Percentiles rank a stretch among this genome's conserved stretches.
Evolutionary conservation across 1,284 basidiomycete species (phyloP).

Genomic region (Cutaneotrichosporon sp.): DNA sequence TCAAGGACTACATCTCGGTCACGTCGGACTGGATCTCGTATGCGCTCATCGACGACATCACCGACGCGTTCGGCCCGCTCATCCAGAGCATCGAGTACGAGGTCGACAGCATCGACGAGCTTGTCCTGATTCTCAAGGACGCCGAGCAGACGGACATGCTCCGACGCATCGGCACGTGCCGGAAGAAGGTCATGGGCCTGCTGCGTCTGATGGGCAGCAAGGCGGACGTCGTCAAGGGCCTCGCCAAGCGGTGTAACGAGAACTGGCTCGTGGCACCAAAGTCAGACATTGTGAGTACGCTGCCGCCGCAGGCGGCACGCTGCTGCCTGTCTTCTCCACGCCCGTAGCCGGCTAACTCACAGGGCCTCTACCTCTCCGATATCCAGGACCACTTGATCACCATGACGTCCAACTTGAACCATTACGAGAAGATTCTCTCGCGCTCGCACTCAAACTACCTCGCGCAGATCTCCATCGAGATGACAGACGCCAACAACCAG

Average conservation of each 20-base stretch:
- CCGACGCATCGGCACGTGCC: conserved; percentile 88
- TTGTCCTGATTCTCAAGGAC: conserved; percentile 93
- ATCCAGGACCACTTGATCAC: conserved; percentile 98
- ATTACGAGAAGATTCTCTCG: conserved; percentile 98
- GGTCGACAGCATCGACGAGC: conserved; percentile 97
- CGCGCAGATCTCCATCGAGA: conserved; percentile 97
- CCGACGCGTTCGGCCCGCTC: conserved; percentile 97
- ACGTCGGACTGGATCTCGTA: conserved; percentile 99
- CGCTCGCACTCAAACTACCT: conserved; percentile 99
- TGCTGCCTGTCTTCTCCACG: too few species aligned
- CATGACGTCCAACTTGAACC: conserved; percentile 94
- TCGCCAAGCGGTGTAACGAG: conserved; percentile 96
- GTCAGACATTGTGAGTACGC: conserved; percentile 83
- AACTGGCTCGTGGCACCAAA: conserved; percentile 99
- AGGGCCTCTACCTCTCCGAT: conserved; percentile 93
- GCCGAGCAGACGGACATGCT: conserved; percentile 80
- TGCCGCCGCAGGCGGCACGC: background rate
- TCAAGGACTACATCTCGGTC: conserved; percentile 98
- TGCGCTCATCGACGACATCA: conserved; percentile 99
- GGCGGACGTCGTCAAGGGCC: conserved; percentile 98
- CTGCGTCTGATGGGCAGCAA: conserved; percentile 96
- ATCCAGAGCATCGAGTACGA: conserved; percentile 99
- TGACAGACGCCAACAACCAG: conserved; percentile 99
- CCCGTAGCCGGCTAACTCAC: conserved; percentile 9
- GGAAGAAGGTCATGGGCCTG: conserved; percentile 99